Evolutionary conservation across 140 eudicot species (phyloP), one percentile per base, ranked within the genome.

Genomic region (Ambrosia hybrid): DNA sequence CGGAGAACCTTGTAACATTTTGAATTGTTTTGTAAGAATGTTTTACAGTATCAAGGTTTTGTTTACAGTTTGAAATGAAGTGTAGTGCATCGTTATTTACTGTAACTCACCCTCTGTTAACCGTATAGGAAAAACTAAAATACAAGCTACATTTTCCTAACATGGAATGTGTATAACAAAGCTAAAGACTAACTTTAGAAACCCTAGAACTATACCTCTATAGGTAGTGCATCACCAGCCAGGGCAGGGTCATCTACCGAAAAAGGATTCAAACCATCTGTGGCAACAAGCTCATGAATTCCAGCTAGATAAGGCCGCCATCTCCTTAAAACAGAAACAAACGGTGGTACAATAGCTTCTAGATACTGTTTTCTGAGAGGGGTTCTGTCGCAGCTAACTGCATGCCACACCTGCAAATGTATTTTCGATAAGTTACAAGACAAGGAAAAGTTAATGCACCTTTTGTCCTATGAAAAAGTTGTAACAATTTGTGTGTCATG

Each of bases 251-350:
- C 99, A 82, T 93, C 99, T 39, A 81, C 94, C 73, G 82, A 85
- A 53, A 93, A 91, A 71, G 97, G 99, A 83, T 93, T 93, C 62
- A 80, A 57, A 70, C 90, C 96, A 84, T 90, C 99, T 21, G 88
- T 81, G 65, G 94, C 85, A 56, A 93, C 94, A 74, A 93, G 99
- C 81, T 90, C 96, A 76, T 90, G 97, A 76, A 90, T 88, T 46
- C 99, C 97, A 65, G 99, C 91, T 78, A 93, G 78, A 41, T 90
- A 87, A 66, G 99, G 99, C 51, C 99, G 82, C 99, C 99, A 93
- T 81, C 97, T 90, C 72, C 97, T 87, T 79, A 93, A 77, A 38
- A 86, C 80, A 70, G 97, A 91, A 77, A 93, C 91, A 83, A 90
- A 93, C 7, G 99, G 97, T 9, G 99, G 99, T 75, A 93, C 52